Evolutionary conservation across 2,329 filamentous ascomycete species (phyloP).

Genomic region (Chaetomium globosum): DNA sequence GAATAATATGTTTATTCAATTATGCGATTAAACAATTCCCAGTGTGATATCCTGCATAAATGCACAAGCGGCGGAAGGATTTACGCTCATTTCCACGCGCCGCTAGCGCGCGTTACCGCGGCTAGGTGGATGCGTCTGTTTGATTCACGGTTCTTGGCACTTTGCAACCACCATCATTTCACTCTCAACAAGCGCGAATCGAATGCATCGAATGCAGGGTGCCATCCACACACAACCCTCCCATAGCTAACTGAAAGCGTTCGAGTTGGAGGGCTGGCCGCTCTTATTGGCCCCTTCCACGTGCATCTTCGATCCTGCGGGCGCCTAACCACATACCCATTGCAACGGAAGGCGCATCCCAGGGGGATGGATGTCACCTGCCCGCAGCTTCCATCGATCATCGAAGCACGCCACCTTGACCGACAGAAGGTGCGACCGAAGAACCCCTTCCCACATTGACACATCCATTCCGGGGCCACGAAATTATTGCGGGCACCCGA

Average conservation of each 20-base stretch:
- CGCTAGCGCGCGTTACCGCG: conserved; percentile 24
- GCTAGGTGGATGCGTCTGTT: conserved; percentile 15
- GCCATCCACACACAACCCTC: neutral
- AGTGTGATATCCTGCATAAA: neutral
- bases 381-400: conserved; percentile 15
- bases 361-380: conserved; percentile 12
- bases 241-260: neutral
- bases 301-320: conserved; percentile 22
- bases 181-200: conserved; percentile 9
- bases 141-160: neutral
- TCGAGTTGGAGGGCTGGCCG: conserved; percentile 4
- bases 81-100: conserved; percentile 12
- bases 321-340: conserved; percentile 16
- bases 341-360: conserved; percentile 12
- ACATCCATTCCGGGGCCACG: too few relatives aligned
- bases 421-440: neutral
- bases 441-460: neutral
- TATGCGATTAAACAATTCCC: neutral
- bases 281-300: conserved; percentile 25
- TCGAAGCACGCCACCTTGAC: neutral
- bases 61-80: neutral
- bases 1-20: neutral
- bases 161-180: neutral
- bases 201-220: neutral
- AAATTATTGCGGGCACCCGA: neutral